phyloP scores from a whole-genome alignment of 257 asterid genomes.

The Petunia axillaris region DNA sequence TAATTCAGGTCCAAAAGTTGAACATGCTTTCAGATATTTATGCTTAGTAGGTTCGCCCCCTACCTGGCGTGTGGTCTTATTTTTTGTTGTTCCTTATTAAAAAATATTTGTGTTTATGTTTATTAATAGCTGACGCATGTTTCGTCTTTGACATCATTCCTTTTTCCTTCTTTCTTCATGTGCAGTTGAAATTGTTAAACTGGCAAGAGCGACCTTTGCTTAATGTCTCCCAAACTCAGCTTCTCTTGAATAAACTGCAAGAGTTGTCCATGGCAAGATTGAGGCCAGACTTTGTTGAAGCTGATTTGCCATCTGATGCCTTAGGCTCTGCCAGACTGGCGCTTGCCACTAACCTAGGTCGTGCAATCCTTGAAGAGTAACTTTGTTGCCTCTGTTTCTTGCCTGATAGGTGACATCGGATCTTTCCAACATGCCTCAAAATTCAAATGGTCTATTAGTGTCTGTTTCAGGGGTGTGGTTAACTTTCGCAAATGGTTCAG shows the following conservation, averaged over 20 bases:
- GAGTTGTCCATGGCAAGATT: slow-evolving; percentile 79
- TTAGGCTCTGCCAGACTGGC: slow-evolving; percentile 77
- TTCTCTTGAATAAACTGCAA: slow-evolving; percentile 80
- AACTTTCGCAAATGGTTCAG: neutral
- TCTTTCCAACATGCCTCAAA: neutral
- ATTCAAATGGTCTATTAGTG: neutral
- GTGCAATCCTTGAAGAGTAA: slow-evolving; percentile 83
- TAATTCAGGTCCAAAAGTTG: neutral
- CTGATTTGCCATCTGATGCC: slow-evolving; percentile 80
- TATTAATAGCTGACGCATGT: slow-evolving; percentile 21
- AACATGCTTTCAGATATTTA: slow-evolving; percentile 5
- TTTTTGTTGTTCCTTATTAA: no score
- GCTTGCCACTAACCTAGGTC: slow-evolving; percentile 84
- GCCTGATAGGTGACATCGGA: neutral
- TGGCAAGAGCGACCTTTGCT: slow-evolving; percentile 75
- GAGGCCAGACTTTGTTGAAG: slow-evolving; percentile 69
- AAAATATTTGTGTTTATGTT: neutral
- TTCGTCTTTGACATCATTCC: slow-evolving; percentile 16
- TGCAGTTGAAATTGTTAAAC: slow-evolving; percentile 80
- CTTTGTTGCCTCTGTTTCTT: slow-evolving; percentile 17
- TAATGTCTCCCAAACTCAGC: slow-evolving; percentile 71
- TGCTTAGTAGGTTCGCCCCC: neutral
- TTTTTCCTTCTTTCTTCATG: neutral
- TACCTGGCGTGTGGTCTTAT: no score
- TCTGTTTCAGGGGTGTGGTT: neutral